phyloP scores from a whole-genome alignment of 352 stramenopile species.

The Elongisporangium undulatum region DNA sequence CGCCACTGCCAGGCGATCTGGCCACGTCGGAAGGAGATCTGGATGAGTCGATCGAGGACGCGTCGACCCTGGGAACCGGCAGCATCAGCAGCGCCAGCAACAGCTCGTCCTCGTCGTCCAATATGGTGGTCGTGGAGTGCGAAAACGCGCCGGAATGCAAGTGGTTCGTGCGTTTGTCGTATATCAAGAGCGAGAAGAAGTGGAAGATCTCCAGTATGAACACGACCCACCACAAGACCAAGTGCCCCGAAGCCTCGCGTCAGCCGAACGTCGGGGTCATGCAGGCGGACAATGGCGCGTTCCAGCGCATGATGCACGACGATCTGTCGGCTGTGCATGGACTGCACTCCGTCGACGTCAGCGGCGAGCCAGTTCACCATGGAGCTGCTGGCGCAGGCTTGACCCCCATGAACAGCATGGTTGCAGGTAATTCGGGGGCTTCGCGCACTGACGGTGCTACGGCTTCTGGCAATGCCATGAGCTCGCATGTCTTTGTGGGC shows the following conservation, averaged over 20 bases:
- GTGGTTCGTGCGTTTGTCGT: slow-evolving; percentile 67
- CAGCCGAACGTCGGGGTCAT: not conserved
- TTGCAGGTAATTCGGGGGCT: not conserved
- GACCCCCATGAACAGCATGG: slow-evolving; percentile 9
- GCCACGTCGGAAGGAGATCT: not conserved
- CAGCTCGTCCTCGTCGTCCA: slow-evolving; percentile 12
- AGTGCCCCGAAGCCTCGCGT: slow-evolving; percentile 27
- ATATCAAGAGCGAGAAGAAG: slow-evolving; percentile 57
- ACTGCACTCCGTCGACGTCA: not conserved
- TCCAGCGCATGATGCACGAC: slow-evolving; percentile 29
- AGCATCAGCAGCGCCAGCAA: not conserved
- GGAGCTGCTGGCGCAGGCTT: slow-evolving; percentile 8
- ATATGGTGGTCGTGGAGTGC: slow-evolving; percentile 59
- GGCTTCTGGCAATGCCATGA: slow-evolving; percentile 9
- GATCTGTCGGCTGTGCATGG: not conserved
- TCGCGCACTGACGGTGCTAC: not conserved
- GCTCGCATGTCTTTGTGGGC: slow-evolving; percentile 33
- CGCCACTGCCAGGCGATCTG: slow-evolving; percentile 1
- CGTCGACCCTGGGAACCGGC: not conserved
- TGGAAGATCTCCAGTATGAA: slow-evolving; percentile 79
- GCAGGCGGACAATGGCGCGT: slow-evolving; percentile 5
- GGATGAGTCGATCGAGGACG: not conserved
- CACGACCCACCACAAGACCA: slow-evolving; percentile 52
- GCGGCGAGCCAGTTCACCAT: not conserved
- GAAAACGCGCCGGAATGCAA: slow-evolving; percentile 62